Conservation (phyloP, 768 basidiomycete species). For the Megacollybia marginata region DNA sequence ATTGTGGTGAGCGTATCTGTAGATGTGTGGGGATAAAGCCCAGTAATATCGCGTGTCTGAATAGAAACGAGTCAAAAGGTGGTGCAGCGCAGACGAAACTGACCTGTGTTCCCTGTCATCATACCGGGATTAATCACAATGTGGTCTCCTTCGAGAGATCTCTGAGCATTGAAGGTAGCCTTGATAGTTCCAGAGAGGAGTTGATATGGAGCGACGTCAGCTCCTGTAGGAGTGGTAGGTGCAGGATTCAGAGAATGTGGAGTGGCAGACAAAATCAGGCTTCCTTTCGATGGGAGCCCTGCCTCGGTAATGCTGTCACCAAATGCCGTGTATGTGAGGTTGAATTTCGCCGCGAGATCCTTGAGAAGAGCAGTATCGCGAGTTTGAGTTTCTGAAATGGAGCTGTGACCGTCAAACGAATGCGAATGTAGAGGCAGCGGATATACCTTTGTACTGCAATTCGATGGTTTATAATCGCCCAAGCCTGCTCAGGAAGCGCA, state of each 20-base stretch:
- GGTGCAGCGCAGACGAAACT: constrained; percentile 4
- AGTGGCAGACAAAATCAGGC: constrained; percentile 29
- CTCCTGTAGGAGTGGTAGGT: constrained; percentile 29
- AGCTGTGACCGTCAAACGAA: constrained; percentile 15
- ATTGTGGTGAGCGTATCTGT: constrained; percentile 39
- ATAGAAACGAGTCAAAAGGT: not conserved
- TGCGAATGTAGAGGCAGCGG: not conserved
- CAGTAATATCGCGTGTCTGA: constrained; percentile 29
- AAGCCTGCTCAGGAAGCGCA: constrained; percentile 50
- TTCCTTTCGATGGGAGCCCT: constrained; percentile 16
- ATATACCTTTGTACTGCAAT: constrained; percentile 32
- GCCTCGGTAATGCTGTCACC: constrained; percentile 17
- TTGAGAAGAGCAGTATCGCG: constrained; percentile 22
- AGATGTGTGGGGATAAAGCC: constrained; percentile 30
- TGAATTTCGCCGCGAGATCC: constrained; percentile 27
- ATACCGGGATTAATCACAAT: constrained; percentile 22
- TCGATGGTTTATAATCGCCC: constrained; percentile 44
- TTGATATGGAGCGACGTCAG: constrained; percentile 17
- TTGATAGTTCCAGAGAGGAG: constrained; percentile 39
- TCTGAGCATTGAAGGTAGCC: constrained; percentile 26
- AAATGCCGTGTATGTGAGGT: constrained; percentile 35
- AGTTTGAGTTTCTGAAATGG: constrained; percentile 20
- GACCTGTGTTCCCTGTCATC: constrained; percentile 29
- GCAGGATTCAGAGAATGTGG: constrained; percentile 40
- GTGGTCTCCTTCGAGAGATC: constrained; percentile 9